phyloP scores from a whole-genome alignment of 2,329 filamentous ascomycete genomes.

The Diaporthe sp. region DNA sequence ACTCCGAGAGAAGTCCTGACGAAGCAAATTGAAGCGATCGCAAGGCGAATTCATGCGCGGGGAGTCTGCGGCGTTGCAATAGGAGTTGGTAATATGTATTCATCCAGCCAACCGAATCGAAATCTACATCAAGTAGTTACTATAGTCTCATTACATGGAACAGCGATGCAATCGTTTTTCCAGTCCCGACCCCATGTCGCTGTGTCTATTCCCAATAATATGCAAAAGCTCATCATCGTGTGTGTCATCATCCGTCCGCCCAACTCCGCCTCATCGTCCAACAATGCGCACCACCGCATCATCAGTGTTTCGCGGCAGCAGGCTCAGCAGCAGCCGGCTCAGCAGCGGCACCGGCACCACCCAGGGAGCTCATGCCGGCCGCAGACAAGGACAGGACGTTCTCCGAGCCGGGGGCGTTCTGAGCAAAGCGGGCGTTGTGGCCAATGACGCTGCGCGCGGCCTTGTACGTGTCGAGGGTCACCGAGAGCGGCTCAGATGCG shows the following conservation, averaged over 20 bases:
- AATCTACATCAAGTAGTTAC: conserved; percentile 30
- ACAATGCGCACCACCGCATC: neutral
- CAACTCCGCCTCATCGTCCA: neutral
- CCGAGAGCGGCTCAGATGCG: conserved; percentile 56
- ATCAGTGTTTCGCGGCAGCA: conserved; percentile 20
- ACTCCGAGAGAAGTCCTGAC: conserved; percentile 22
- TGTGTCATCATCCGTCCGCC: neutral
- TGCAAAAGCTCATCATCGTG: conserved; percentile 24
- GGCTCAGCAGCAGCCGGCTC: neutral
- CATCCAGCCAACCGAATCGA: conserved; percentile 27
- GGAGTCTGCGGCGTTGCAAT: neutral
- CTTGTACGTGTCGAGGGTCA: conserved; percentile 56
- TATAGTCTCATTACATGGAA: conserved; percentile 19
- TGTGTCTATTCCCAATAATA: conserved; percentile 21
- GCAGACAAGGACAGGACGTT: conserved; percentile 52
- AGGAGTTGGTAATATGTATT: conserved; percentile 26
- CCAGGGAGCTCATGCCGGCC: conserved; percentile 22
- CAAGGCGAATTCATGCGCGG: neutral
- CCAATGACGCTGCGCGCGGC: conserved; percentile 59
- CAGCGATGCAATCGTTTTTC: conserved; percentile 15
- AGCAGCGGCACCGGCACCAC: neutral
- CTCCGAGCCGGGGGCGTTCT: conserved; percentile 56
- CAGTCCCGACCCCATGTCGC: neutral
- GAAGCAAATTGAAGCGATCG: neutral
- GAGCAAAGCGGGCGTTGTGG: conserved; percentile 63